Evolutionary conservation across 192 early-diverging fungal species (phyloP).

Genomic region (Chytriomyces sp.): DNA sequence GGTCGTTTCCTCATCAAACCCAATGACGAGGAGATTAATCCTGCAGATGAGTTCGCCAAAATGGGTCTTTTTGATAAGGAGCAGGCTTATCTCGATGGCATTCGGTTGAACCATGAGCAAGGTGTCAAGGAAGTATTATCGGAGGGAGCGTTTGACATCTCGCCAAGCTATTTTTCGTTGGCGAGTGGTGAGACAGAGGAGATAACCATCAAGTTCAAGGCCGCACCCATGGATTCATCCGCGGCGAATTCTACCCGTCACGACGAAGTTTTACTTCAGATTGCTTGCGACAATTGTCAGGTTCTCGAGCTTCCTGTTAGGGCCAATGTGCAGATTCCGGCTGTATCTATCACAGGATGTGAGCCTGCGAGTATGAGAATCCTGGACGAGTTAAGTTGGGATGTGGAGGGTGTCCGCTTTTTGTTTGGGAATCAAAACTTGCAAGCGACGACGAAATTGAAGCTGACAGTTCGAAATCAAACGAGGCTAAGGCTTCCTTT

Average conservation of each 20-base stretch:
- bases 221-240: conserved; percentile 4
- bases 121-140: conserved; percentile 5
- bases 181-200: conserved; percentile 34
- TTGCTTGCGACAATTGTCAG: conserved; percentile 56
- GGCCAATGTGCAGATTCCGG: conserved; percentile 41
- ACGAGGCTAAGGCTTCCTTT: conserved; percentile 43
- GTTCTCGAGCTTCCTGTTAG: conserved; percentile 38
- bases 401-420: conserved; percentile 6
- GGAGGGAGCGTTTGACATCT: conserved; percentile 42
- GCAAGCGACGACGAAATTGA: conserved; percentile 27
- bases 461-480: conserved; percentile 39
- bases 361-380: conserved; percentile 4
- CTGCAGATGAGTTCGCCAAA: conserved; percentile 39
- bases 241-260: conserved; percentile 1
- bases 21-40: conserved; percentile 26
- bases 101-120: background rate
- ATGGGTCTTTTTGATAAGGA: conserved; percentile 11
- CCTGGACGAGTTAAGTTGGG: conserved; percentile 4
- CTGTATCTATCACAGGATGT: conserved; percentile 18
- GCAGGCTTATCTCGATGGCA: background rate
- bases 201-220: conserved; percentile 34
- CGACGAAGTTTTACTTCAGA: conserved; percentile 34
- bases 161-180: conserved; percentile 40
- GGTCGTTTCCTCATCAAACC: conserved; percentile 46
- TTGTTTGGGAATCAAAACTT: conserved; percentile 45